Percentiles rank a stretch among this genome's conserved stretches.
These are phyloP conservation scores for Trapa incisa DNA, from an alignment of 345 rosid genomes.

Conservation along the genomic window DNA sequence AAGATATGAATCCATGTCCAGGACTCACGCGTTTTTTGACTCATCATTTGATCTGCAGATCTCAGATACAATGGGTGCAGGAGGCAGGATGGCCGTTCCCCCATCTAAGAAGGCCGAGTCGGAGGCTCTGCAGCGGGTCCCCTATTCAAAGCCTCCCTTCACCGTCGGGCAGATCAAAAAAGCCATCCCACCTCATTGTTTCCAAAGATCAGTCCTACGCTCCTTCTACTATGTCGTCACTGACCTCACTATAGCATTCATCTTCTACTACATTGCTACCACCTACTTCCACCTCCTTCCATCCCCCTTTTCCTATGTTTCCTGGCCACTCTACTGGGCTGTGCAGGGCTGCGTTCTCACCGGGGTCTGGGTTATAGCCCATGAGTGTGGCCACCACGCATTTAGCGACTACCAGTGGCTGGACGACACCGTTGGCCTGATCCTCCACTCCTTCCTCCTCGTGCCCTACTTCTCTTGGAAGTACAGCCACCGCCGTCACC, in stretches of 20 bases:
- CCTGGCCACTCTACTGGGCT: slow-evolving; percentile 77
- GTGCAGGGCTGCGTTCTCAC: slow-evolving; percentile 68
- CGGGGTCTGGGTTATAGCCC: slow-evolving; percentile 82
- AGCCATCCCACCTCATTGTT: slow-evolving; percentile 87
- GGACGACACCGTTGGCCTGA: slow-evolving; percentile 72
- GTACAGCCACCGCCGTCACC: slow-evolving; percentile 87
- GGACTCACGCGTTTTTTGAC: neutral
- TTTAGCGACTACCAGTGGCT: slow-evolving; percentile 87
- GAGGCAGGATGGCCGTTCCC: slow-evolving; percentile 52
- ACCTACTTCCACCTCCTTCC: slow-evolving; percentile 47
- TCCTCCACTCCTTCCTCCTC: slow-evolving; percentile 69
- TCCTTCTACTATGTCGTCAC: slow-evolving; percentile 56
- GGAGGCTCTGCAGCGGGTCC: slow-evolving; percentile 36
- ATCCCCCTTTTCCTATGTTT: slow-evolving; percentile 39
- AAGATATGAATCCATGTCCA: no score
- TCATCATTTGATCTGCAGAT: slow-evolving; percentile 8
- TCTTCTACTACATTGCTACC: slow-evolving; percentile 46
- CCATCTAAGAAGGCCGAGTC: slow-evolving; percentile 22
- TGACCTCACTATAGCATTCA: slow-evolving; percentile 42
- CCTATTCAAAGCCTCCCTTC: slow-evolving; percentile 58
- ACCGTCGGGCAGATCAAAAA: slow-evolving; percentile 53
- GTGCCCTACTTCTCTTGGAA: slow-evolving; percentile 95
- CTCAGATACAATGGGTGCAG: slow-evolving; percentile 60
- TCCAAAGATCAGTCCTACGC: slow-evolving; percentile 58
- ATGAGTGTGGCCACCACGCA: slow-evolving; percentile 95